A percentile compares a stretch with the other conserved stretches of the same genome.
Conservation (phyloP, 106 monocot species). For the Amphibolis antarctica region DNA sequence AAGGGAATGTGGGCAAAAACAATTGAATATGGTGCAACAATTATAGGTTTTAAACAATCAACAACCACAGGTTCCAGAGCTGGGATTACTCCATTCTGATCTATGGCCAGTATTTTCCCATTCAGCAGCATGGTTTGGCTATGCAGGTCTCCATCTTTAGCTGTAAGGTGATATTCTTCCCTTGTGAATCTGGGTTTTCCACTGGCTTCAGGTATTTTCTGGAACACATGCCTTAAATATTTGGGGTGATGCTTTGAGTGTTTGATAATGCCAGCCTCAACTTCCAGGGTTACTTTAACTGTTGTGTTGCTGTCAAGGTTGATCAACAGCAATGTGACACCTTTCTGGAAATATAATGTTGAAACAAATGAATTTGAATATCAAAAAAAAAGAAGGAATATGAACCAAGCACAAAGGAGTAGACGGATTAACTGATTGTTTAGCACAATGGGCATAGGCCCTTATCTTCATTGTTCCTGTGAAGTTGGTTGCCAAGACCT, state of each 20-base stretch:
- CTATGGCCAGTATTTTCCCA: conserved; percentile 35
- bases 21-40: conserved; percentile 58
- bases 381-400: background rate
- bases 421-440: conserved; percentile 47
- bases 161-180: conserved; percentile 90
- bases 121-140: conserved; percentile 83
- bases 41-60: conserved; percentile 35
- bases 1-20: conserved; percentile 74
- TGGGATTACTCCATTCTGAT: conserved; percentile 45
- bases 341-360: conserved; percentile 35
- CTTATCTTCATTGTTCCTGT: conserved; percentile 53
- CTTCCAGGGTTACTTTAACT: conserved; percentile 24
- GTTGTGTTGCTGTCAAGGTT: conserved; percentile 69
- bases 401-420: background rate
- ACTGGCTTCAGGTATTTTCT: conserved; percentile 2
- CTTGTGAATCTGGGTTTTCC: conserved; percentile 20
- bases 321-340: conserved; percentile 72
- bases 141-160: conserved; percentile 57
- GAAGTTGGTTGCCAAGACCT: conserved; percentile 49
- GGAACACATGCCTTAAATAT: conserved; percentile 9
- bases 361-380: background rate
- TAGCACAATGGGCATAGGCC: conserved; percentile 78
- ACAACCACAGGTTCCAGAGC: conserved; percentile 35
- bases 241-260: conserved; percentile 4
- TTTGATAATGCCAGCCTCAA: background rate